Evolutionary conservation across 2,329 filamentous ascomycete species (phyloP).

Genomic region (Colletotrichum melonis): DNA sequence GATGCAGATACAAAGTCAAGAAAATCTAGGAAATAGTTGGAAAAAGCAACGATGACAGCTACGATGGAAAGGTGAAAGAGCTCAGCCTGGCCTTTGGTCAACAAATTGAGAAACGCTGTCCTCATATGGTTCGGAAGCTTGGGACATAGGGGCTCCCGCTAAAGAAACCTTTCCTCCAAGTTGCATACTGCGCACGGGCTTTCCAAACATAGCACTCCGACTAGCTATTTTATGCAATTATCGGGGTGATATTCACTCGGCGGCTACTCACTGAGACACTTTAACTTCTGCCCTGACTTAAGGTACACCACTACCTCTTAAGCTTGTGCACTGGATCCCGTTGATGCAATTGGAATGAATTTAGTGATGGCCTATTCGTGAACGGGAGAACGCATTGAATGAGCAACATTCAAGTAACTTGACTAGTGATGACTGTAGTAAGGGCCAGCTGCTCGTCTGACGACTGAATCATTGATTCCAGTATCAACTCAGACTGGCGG

Average conservation of each 20-base stretch:
- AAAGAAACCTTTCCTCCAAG: not conserved
- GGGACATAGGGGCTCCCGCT: not conserved
- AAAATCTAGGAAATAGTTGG: not conserved
- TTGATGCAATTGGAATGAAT: too few relatives aligned
- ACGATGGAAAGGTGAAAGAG: not conserved
- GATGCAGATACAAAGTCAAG: not conserved
- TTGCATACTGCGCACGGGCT: not conserved
- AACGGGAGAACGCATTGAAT: too few relatives aligned
- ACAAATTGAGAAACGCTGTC: not conserved
- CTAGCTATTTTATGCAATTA: slow-evolving; percentile 14
- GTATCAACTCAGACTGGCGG: not conserved
- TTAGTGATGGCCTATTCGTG: too few relatives aligned
- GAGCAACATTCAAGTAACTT: not conserved
- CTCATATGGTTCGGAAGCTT: not conserved
- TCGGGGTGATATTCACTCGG: not conserved
- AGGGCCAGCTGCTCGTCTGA: not conserved
- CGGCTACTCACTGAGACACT: slow-evolving; percentile 7
- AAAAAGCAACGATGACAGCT: slow-evolving; percentile 12
- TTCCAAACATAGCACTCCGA: slow-evolving; percentile 12
- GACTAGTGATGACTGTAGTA: not conserved
- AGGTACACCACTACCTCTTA: too few relatives aligned
- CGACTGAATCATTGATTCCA: too few relatives aligned
- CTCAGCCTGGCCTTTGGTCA: not conserved
- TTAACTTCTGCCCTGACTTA: too few relatives aligned
- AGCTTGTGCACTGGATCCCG: too few relatives aligned